These are phyloP conservation scores for Tulasnella sp. DNA, from an alignment of 768 basidiomycete genomes.

Conservation along the genomic window DNA sequence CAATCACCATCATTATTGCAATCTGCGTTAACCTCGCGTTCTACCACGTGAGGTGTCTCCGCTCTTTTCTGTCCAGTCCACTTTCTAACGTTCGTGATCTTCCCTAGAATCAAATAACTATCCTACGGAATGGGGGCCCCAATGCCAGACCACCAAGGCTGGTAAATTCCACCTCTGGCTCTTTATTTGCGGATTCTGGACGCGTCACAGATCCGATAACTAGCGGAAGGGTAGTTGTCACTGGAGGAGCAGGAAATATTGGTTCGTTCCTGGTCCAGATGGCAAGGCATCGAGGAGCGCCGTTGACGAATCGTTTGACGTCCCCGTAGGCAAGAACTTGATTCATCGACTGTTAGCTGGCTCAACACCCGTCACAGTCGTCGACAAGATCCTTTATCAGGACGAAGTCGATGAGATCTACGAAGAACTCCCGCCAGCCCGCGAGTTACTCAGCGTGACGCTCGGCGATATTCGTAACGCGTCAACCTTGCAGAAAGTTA, in stretches of 20 bases:
- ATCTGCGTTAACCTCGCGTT: no score
- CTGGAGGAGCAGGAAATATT: conserved; percentile 34
- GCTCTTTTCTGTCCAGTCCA: no score
- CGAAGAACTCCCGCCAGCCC: conserved; percentile 23
- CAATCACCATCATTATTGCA: no score
- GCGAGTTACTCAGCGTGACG: conserved; percentile 26
- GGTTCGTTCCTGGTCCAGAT: conserved; percentile 24
- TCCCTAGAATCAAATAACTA: no score
- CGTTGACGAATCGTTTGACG: no score
- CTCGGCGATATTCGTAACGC: conserved; percentile 32
- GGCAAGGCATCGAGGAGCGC: no score
- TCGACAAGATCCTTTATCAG: conserved; percentile 31
- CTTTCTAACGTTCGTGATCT: no score
- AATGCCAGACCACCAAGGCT: no score
- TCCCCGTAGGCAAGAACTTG: conserved; percentile 30
- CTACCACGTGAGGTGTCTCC: no score
- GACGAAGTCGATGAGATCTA: conserved; percentile 31
- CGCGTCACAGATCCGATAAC: conserved; percentile 25
- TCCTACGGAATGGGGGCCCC: no score
- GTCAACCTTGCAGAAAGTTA: conserved; percentile 7
- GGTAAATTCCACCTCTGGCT: no score
- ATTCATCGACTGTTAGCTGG: conserved; percentile 31
- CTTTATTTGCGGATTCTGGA: background rate
- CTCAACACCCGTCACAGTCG: conserved; percentile 30
- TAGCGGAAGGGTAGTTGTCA: conserved; percentile 31